A percentile compares a stretch with the other conserved stretches of the same genome.
Conservation (phyloP, 2,329 filamentous ascomycete genomes). For the Thermomyces lanuginosus region DNA sequence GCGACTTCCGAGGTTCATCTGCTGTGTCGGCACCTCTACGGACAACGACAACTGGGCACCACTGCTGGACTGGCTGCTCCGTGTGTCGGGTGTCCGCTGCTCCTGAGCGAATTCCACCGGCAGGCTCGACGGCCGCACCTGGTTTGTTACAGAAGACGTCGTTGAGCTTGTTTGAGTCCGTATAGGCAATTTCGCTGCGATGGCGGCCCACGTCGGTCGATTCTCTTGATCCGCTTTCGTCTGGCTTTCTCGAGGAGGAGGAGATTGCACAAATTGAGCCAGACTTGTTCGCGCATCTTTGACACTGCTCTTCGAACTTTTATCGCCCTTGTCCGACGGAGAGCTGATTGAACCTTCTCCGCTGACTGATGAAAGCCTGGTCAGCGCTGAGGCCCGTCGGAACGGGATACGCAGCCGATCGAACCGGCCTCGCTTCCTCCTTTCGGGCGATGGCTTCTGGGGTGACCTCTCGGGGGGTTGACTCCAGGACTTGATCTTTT, state of each 20-base stretch:
- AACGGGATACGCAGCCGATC: slow-evolving; percentile 8
- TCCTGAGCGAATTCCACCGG: slow-evolving; percentile 21
- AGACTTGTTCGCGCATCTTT: slow-evolving; percentile 24
- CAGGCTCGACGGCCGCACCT: slow-evolving; percentile 11
- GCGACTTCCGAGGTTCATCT: slow-evolving; percentile 16
- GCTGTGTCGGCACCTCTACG: slow-evolving; percentile 12
- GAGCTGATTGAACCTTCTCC: slow-evolving; percentile 17
- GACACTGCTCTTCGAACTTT: slow-evolving; percentile 14
- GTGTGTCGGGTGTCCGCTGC: too few relatives aligned
- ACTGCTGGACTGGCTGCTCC: slow-evolving; percentile 12
- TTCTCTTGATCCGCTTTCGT: slow-evolving; percentile 12
- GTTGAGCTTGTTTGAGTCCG: too few relatives aligned
- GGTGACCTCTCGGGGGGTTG: slow-evolving; percentile 7
- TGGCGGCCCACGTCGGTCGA: slow-evolving; percentile 18
- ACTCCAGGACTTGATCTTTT: slow-evolving; percentile 1
- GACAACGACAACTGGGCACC: slow-evolving; percentile 15
- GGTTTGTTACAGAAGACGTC: too few relatives aligned
- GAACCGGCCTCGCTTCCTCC: slow-evolving; percentile 3
- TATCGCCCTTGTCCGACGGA: slow-evolving; percentile 9
- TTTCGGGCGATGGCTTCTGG: slow-evolving; percentile 8
- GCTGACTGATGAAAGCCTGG: slow-evolving; percentile 13
- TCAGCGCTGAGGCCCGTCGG: slow-evolving; percentile 11
- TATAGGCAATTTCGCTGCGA: too few relatives aligned
- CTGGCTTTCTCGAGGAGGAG: slow-evolving; percentile 15
- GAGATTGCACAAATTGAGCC: slow-evolving; percentile 21